Conservation (phyloP, 305 asterid species). For the Salvia sclarea region DNA sequence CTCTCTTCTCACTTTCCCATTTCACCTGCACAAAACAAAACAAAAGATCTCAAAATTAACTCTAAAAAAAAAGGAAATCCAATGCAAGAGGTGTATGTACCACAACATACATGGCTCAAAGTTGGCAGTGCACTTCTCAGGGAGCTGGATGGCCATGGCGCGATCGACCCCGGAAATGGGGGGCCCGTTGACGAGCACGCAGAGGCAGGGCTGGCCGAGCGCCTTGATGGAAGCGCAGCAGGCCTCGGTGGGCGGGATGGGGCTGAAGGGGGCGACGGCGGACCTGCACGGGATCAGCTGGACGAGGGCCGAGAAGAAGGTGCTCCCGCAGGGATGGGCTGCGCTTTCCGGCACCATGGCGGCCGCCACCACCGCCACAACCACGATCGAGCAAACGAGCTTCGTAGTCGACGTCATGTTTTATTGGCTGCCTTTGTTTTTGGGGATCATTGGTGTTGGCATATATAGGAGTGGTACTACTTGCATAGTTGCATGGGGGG, state of each 20-base stretch:
- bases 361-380: slow-evolving; percentile 32
- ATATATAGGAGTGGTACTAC: slow-evolving; percentile 31
- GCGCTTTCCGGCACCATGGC: slow-evolving; percentile 39
- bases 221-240: slow-evolving; percentile 83
- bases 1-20: slow-evolving; percentile 35
- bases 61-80: too few relatives aligned
- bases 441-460: background rate
- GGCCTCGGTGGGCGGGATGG: slow-evolving; percentile 68
- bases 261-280: slow-evolving; percentile 75
- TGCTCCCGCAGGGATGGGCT: slow-evolving; percentile 65
- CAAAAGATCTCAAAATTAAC: background rate
- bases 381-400: slow-evolving; percentile 31
- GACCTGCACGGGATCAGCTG: slow-evolving; percentile 91
- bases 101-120: slow-evolving; percentile 68
- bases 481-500: too few relatives aligned
- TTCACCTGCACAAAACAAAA: slow-evolving; percentile 52
- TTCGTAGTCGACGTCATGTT: slow-evolving; percentile 33
- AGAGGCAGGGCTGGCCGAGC: slow-evolving; percentile 88
- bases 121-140: slow-evolving; percentile 80
- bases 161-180: slow-evolving; percentile 93
- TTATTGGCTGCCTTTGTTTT: background rate
- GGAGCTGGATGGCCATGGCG: slow-evolving; percentile 77
- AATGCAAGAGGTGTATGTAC: background rate
- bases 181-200: slow-evolving; percentile 87
- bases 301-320: slow-evolving; percentile 78